Evolutionary conservation across 495 filamentous ascomycete species (phyloP), one percentile per base, ranked within the genome.

Genomic region (Diplogelasinospora grovesii): DNA sequence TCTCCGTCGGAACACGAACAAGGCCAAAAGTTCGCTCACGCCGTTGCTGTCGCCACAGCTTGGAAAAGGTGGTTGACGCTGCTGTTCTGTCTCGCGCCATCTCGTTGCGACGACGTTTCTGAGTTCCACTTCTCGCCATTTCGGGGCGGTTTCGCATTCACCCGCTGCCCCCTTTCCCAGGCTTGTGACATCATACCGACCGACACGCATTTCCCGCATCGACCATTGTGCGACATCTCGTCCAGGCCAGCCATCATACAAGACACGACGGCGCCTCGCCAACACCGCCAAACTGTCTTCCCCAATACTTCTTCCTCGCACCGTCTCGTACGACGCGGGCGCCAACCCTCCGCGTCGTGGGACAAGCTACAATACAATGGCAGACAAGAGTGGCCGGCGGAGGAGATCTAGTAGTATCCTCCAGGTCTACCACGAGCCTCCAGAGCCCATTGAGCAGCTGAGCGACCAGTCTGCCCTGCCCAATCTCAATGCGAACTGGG

Each of bases 401-500:
- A 77, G 90, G 72, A 77, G 90, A 52, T 95, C 89, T 54, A 95
- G 89, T 70, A 95, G 89, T 63, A 73, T 97, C 61, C 83, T 95
- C 62, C 69, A 73, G 57, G 65, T 77, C 52, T 97, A 97, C 65
- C 87, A 89, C 54, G 90, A 97, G 62, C 90, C 90, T 25, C 75
- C 78, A 37, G 90, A 97, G 67, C 89, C 87, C 43, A 77, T 95
- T 63, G 90, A 97, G 70, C 90, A 95, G 57, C 80, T 88, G 60
- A 95, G 85, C 50, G 92, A 98, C 63, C 92, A 98, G 75, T 81
- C 87, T 20, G 86, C 86, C 9, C 66, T 96, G 46, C 92, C 92
- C 22, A 98, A 98, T 54, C 63, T 96, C 59, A 98, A 98, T 70
- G 86, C 92, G 49, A 83, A 94, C 65, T 98, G 92, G 92, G 92